These are phyloP conservation scores for Clarkia xantiana DNA, from an alignment of 345 rosid species.

Conservation along the genomic window DNA sequence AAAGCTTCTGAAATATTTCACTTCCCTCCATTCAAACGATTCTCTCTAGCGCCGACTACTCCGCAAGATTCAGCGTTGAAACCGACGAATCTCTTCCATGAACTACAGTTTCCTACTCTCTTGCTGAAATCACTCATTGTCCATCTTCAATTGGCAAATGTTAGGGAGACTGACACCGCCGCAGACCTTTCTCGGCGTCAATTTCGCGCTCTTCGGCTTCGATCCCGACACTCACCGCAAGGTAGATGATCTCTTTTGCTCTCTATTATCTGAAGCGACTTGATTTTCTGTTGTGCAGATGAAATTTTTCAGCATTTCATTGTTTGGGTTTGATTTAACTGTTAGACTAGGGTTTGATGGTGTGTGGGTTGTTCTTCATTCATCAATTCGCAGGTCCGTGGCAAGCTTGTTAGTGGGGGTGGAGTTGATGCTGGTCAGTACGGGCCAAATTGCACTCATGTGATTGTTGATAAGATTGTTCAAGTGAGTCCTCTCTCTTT, in stretches of 20 bases:
- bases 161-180: slow-evolving; percentile 21
- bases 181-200: slow-evolving; percentile 42
- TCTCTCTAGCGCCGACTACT: slow-evolving; percentile 14
- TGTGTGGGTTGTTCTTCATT: no score
- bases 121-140: neutral
- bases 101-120: slow-evolving; percentile 10
- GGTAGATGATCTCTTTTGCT: slow-evolving; percentile 12
- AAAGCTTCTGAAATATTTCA: neutral
- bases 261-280: neutral
- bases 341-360: neutral
- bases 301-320: neutral
- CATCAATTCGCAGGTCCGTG: slow-evolving; percentile 29
- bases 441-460: slow-evolving; percentile 41
- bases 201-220: slow-evolving; percentile 61
- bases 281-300: no score
- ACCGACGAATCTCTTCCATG: slow-evolving; percentile 6
- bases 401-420: slow-evolving; percentile 60
- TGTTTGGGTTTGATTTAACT: neutral
- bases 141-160: slow-evolving; percentile 13
- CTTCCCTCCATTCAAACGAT: slow-evolving; percentile 3
- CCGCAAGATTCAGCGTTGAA: slow-evolving; percentile 14
- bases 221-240: slow-evolving; percentile 22
- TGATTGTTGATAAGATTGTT: slow-evolving; percentile 55
- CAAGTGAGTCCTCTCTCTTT: slow-evolving; percentile 25
- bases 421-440: slow-evolving; percentile 47